phyloP scores from a whole-genome alignment of 768 basidiomycete genomes.

The Podaxis rugospora region DNA sequence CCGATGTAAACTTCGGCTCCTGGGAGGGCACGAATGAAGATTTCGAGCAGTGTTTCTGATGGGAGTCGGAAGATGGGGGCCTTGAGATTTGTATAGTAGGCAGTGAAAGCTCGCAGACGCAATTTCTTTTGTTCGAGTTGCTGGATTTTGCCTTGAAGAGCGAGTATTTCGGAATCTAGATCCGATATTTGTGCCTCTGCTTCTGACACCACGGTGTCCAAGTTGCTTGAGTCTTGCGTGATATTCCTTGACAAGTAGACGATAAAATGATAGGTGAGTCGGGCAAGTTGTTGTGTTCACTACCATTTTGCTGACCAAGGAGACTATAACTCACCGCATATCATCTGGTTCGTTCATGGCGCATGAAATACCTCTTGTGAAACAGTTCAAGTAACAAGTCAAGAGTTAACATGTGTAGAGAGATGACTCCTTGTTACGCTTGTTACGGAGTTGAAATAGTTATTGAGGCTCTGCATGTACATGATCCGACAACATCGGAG shows the following conservation, averaged over 20 bases:
- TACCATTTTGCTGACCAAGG: background rate
- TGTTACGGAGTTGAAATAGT: no score
- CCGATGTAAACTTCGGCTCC: background rate
- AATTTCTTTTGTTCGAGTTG: background rate
- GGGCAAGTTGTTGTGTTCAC: background rate
- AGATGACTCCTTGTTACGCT: no score
- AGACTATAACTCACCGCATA: background rate
- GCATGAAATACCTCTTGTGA: background rate
- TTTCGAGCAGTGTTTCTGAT: background rate
- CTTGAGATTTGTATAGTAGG: background rate
- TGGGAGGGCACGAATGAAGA: background rate
- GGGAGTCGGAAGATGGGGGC: background rate
- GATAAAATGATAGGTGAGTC: background rate
- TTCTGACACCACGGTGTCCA: background rate
- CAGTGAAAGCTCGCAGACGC: background rate
- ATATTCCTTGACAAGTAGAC: background rate
- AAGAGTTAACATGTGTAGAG: no score
- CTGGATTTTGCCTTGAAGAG: background rate
- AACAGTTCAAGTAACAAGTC: background rate
- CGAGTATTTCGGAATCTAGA: background rate
- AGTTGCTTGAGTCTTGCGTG: background rate
- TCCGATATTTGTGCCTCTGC: background rate
- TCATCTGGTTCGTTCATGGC: background rate
- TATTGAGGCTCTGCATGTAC: no score
- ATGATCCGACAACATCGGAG: no score